Evolutionary conservation across 1,284 basidiomycete genomes (phyloP), one percentile per base, ranked within the genome.

Genomic region (Ceratobasidium papillatum): DNA sequence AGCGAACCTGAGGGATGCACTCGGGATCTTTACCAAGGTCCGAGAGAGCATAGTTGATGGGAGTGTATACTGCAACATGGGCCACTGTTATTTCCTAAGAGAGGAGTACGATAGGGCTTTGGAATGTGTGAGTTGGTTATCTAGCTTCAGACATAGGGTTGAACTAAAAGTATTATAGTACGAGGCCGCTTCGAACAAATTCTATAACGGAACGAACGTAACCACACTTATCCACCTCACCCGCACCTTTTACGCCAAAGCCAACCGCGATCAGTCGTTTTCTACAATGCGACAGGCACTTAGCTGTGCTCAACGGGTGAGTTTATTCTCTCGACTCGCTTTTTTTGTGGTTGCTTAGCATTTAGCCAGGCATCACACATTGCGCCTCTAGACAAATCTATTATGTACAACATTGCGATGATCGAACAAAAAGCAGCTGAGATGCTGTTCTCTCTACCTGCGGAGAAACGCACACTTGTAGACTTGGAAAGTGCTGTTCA

Each of bases 81-180:
- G 96, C 0, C 96, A 98, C 80, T 97, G 95, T 79, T 93, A 96
- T 81, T 96, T 94, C 80, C 87, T 89, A 34, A 87, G 94, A 65
- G 96, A 97, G 75, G 96, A 98, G 81, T 96, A 92, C 81, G 95
- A 98, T 78, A 87, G 93, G 73, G 95, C 96, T 0, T 95, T 98
- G 77, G 95, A 98, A 82, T 93, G 92, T 79, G 95, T 96, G 80
- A 84, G 95, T 88, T n/a, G 12, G 71, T 32, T 1, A 36, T 38
- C 65, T 54, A 51, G 34, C 36, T 47, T 63, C 34, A 17, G 59
- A 52, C 47, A 17, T 38, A 61, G 22, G 22, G 22, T 25, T 34
- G 56, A 19, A 27, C 41, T 74, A 32, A 51, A 30, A 71, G 22
- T 47, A 9, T 2, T 52, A 30, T 75, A 97, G 95, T 98, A 98